Percentiles rank a stretch among this genome's conserved stretches.
These are phyloP conservation scores for Beta lomatogona DNA, from an alignment of 179 eudicot species.

Conservation along the genomic window DNA sequence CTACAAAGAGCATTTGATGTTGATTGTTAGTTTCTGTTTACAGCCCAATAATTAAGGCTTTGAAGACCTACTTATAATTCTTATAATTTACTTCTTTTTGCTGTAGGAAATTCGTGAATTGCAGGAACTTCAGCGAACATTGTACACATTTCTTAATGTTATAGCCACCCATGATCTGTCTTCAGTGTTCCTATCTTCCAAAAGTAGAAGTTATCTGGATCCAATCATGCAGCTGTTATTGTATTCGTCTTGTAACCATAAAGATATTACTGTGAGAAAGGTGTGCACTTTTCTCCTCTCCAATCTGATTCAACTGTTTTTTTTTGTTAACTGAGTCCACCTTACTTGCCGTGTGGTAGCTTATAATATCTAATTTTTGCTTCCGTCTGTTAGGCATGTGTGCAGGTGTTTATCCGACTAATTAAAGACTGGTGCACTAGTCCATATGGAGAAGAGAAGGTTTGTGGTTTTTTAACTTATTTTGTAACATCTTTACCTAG, in stretches of 20 bases:
- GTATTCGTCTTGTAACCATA: slow-evolving; percentile 71
- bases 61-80: not conserved
- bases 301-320: slow-evolving; percentile 4
- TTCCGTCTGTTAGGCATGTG: slow-evolving; percentile 62
- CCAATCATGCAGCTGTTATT: slow-evolving; percentile 74
- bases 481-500: not conserved
- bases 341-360: not conserved
- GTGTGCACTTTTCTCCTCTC: slow-evolving; percentile 37
- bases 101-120: slow-evolving; percentile 89
- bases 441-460: slow-evolving; percentile 81
- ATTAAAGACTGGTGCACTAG: slow-evolving; percentile 89
- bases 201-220: slow-evolving; percentile 61
- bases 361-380: slow-evolving; percentile 23
- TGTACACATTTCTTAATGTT: slow-evolving; percentile 84
- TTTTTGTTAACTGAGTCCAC: not conserved
- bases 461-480: slow-evolving; percentile 29
- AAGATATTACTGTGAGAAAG: slow-evolving; percentile 81
- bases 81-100: slow-evolving; percentile 17
- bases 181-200: slow-evolving; percentile 71
- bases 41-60: not conserved
- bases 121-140: slow-evolving; percentile 81
- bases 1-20: not conserved
- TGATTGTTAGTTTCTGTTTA: not conserved
- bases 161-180: slow-evolving; percentile 87
- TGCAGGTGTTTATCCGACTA: slow-evolving; percentile 78